These are phyloP conservation scores for Malus sylvestris DNA, from an alignment of 306 rosid genomes.

Conservation along the genomic window DNA sequence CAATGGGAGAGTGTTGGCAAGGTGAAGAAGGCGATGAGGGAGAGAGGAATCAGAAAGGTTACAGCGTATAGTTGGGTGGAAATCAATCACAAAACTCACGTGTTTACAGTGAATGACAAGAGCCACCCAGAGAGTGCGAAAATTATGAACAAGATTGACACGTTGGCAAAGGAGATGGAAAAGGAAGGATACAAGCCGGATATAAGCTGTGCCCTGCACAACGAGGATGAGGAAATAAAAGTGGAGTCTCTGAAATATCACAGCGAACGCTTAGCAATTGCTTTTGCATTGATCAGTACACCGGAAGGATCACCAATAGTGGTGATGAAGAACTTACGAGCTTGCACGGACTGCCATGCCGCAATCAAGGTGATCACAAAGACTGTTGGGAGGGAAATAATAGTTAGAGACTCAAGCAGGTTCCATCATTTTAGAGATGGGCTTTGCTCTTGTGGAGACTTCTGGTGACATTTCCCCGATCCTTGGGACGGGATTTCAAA, in stretches of 20 bases:
- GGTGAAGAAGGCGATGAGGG: conserved; percentile 81
- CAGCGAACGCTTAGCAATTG: conserved; percentile 89
- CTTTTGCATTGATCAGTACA: conserved; percentile 67
- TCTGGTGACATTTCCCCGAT: conserved; percentile 33
- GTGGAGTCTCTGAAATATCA: conserved; percentile 72
- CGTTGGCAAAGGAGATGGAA: conserved; percentile 47
- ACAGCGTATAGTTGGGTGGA: conserved; percentile 89
- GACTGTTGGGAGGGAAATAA: conserved; percentile 50
- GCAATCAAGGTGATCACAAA: conserved; percentile 64
- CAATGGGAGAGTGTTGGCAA: conserved; percentile 75
- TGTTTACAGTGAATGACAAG: conserved; percentile 58
- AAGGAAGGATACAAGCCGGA: conserved; percentile 73
- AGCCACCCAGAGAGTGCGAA: conserved; percentile 53
- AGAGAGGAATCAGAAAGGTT: conserved; percentile 65
- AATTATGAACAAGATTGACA: conserved; percentile 58
- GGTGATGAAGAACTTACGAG: conserved; percentile 83
- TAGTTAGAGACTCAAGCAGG: conserved; percentile 72
- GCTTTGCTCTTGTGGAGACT: conserved; percentile 70
- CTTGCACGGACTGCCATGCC: conserved; percentile 68
- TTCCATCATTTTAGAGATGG: conserved; percentile 76
- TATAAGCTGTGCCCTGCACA: conserved; percentile 68
- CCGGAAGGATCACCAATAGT: conserved; percentile 64
- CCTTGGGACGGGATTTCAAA: not conserved
- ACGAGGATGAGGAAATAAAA: conserved; percentile 57
- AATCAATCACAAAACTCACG: conserved; percentile 55